A percentile compares a stretch with the other conserved stretches of the same genome.
phyloP scores from a whole-genome alignment of 768 basidiomycete genomes.

The Tricholoma terreum region DNA sequence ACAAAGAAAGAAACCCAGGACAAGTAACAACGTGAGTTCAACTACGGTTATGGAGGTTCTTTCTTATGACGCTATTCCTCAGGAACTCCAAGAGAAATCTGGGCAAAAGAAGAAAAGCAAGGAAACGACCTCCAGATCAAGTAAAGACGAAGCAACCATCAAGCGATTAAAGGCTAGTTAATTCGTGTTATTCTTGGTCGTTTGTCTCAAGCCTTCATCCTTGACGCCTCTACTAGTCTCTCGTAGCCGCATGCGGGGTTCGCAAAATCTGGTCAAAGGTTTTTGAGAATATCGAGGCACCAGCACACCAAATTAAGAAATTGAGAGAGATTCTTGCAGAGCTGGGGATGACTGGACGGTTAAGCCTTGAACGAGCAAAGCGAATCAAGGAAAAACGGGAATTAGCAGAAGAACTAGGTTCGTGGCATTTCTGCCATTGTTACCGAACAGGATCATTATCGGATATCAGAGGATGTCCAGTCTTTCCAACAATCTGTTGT shows the following conservation, averaged over 20 bases:
- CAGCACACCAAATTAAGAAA: conserved; percentile 61
- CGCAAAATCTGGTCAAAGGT: conserved; percentile 77
- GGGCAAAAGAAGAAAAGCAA: conserved; percentile 18
- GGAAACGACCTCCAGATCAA: conserved; percentile 29
- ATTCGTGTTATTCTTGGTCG: neutral
- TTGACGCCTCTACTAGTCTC: conserved; percentile 40
- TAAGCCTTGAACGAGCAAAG: conserved; percentile 80
- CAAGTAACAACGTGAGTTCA: neutral
- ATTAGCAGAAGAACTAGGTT: conserved; percentile 75
- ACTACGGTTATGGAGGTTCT: neutral
- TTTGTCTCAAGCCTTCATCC: neutral
- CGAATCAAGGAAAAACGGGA: conserved; percentile 71
- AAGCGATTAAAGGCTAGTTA: conserved; percentile 65
- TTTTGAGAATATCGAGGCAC: conserved; percentile 54
- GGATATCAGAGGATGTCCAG: conserved; percentile 64
- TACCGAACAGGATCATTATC: neutral
- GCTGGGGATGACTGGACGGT: conserved; percentile 77
- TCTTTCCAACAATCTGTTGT: conserved; percentile 57
- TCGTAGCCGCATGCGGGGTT: conserved; percentile 72
- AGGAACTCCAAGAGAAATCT: neutral
- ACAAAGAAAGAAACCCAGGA: conserved; percentile 12
- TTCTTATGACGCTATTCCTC: neutral
- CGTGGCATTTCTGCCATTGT: conserved; percentile 19
- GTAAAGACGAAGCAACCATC: conserved; percentile 71
- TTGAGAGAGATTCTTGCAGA: conserved; percentile 63